Evolutionary conservation across 768 basidiomycete species (phyloP), one percentile per base, ranked within the genome.

Genomic region (Mycena albidolilacea): DNA sequence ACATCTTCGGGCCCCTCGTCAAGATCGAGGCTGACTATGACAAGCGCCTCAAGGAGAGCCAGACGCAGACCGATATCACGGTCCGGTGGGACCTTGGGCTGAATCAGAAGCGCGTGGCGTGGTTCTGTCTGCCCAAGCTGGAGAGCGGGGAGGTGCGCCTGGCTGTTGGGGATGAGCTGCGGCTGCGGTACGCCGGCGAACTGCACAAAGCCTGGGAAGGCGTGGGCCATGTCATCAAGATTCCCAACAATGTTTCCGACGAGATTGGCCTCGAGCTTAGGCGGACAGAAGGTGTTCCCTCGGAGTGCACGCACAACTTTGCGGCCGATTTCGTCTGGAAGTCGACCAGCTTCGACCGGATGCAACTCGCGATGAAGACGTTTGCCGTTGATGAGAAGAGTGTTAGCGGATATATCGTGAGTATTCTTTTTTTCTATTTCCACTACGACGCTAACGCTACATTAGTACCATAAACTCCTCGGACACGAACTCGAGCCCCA

Each of bases 271-370:
- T 99, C 76, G 98, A 99, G 81, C 86, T 99, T 35, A 88, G 96
- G 69, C 87, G 94, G 59, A 91, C 95, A 1, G 97, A 99, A 76
- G 96, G 96, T 17, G 97, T 97, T 8, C 98, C 98, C 7, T 91
- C 93, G 19, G 97, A 99, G 41, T 91, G 96, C 82, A 96, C 96
- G 0, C 96, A 97, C 80, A 95, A 95, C 77, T 99, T 98, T 78
- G 92, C 95, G 0, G 98, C 93, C n/a, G 98, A 99, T 81, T 99
- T 99, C 79, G 97, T 99, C 6, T 99, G 98, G 98, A 99, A 99
- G 83, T 97, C 97, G 6, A 99, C 98, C 1, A 99, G 97, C 82
- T 99, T 99, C 78, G 98, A 99, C 81, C 89, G 98, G 61, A 99
- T 99, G 98, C 98, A 99, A 80, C 88, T 96, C 43, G 97, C 98